Conservation (phyloP, 352 stramenopile genomes). For the Thraustochytrium striatum region DNA sequence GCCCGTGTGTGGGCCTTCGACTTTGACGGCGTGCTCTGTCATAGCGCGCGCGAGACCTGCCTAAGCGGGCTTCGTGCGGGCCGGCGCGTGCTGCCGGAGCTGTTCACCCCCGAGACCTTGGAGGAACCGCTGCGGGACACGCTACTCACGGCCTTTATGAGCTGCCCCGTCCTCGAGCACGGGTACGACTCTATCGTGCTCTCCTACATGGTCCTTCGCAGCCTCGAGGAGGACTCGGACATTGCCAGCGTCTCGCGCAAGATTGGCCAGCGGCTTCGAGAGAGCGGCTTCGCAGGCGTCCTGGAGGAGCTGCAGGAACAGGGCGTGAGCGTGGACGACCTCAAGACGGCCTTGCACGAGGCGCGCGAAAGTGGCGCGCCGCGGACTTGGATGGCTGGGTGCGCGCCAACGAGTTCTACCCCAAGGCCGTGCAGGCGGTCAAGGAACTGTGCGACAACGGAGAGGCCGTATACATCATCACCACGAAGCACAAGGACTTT, state of each 20-base stretch:
- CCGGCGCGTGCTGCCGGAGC: constrained; percentile 51
- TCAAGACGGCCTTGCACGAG: constrained; percentile 51
- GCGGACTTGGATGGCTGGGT: constrained; percentile 56
- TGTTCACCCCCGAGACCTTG: constrained; percentile 23
- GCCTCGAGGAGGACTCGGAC: constrained; percentile 3
- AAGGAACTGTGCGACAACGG: constrained; percentile 1
- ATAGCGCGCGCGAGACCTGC: constrained; percentile 52
- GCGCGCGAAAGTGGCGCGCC: constrained; percentile 57
- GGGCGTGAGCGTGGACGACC: constrained; percentile 42
- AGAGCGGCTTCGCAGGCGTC: constrained; percentile 10
- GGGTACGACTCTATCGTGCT: constrained; percentile 29
- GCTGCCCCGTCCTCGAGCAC: constrained; percentile 25
- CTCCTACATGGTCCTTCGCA: constrained; percentile 46
- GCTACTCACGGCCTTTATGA: constrained; percentile 16
- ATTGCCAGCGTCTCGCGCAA: background rate
- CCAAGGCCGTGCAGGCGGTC: constrained; percentile 39
- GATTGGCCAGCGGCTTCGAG: background rate
- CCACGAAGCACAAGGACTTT: constrained; percentile 58
- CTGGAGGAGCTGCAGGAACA: constrained; percentile 32
- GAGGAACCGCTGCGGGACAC: constrained; percentile 14
- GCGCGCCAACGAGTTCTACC: constrained; percentile 55
- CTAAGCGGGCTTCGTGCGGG: constrained; percentile 51
- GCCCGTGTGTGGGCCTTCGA: constrained; percentile 50
- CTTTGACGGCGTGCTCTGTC: constrained; percentile 53
- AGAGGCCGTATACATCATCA: constrained; percentile 55